These are phyloP conservation scores for Annulohypoxylon truncatum DNA, from an alignment of 2,329 filamentous ascomycete genomes.

Conservation along the genomic window DNA sequence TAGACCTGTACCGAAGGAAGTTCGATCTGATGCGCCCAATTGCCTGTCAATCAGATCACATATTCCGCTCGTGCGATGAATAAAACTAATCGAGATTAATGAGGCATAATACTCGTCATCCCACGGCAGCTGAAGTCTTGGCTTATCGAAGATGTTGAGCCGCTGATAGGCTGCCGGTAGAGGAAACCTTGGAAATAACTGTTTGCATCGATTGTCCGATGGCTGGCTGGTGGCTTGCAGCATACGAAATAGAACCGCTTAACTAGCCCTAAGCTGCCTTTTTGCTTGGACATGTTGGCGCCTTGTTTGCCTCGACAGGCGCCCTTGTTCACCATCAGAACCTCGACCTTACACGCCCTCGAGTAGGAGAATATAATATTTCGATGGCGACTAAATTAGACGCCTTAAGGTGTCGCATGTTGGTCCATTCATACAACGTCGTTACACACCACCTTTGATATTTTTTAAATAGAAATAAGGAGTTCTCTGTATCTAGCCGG, in stretches of 20 bases:
- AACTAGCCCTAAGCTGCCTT: conserved; percentile 10
- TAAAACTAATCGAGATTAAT: conserved; percentile 1
- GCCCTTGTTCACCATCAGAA: conserved; percentile 22
- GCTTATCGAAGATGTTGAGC: conserved; percentile 3
- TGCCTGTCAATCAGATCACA: conserved; percentile 22
- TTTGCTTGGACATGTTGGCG: conserved; percentile 35
- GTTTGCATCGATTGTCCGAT: conserved; percentile 11
- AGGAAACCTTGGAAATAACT: conserved; percentile 1
- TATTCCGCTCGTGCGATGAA: conserved; percentile 22
- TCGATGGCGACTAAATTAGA: conserved; percentile 10
- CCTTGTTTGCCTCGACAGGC: conserved; percentile 30
- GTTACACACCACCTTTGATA: conserved; percentile 5
- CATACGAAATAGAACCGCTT: conserved; percentile 11
- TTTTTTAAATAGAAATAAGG: conserved; percentile 15
- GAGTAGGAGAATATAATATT: conserved; percentile 4
- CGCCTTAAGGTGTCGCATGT: conserved; percentile 15
- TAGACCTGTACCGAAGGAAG: neutral
- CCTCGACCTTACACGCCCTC: conserved; percentile 18
- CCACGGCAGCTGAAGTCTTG: conserved; percentile 11
- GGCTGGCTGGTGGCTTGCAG: conserved; percentile 22
- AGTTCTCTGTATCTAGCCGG: neutral
- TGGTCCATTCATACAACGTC: conserved; percentile 2
- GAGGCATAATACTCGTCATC: conserved; percentile 11
- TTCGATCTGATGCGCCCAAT: conserved; percentile 9
- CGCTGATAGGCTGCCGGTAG: conserved; percentile 12